Percentiles rank a stretch among this genome's conserved stretches.
Evolutionary conservation across 371 early-diverging fungal species (phyloP).

Genomic region (Rhizopus arrhizus): DNA sequence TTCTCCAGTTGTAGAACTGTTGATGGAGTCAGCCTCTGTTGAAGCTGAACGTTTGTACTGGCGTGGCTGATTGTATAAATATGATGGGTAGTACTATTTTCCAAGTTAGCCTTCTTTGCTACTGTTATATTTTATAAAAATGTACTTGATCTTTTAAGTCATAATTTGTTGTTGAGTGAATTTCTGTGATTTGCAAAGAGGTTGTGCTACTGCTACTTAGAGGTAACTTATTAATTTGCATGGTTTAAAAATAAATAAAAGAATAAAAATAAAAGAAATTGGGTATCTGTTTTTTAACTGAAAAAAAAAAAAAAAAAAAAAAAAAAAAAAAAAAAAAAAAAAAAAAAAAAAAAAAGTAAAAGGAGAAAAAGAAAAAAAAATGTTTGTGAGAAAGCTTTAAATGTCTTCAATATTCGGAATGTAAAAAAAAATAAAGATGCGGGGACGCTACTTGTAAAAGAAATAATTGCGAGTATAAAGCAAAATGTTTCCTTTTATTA

Average conservation of each 20-base stretch:
- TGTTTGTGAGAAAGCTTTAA: neutral
- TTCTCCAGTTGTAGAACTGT: neutral
- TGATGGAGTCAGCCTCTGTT: neutral
- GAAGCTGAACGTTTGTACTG: neutral
- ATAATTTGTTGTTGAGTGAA: neutral
- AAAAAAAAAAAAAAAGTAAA: neutral
- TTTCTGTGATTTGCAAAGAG: neutral
- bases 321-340: neutral
- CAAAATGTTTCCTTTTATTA: too few relatives aligned
- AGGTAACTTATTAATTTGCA: neutral
- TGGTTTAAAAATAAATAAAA: neutral
- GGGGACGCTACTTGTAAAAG: neutral
- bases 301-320: neutral
- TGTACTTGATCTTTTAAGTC: constrained; percentile 3
- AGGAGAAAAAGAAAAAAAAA: neutral
- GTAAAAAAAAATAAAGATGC: constrained; percentile 3
- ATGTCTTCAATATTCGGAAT: constrained; percentile 1
- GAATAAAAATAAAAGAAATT: neutral
- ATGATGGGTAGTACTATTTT: constrained; percentile 3
- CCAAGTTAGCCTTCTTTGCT: neutral
- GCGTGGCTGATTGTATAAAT: neutral
- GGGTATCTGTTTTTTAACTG: neutral
- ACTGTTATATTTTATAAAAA: neutral
- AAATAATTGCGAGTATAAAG: too few relatives aligned
- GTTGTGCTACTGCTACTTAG: neutral